Conservation (phyloP, 805 yeast species). For the Candida maesae region DNA sequence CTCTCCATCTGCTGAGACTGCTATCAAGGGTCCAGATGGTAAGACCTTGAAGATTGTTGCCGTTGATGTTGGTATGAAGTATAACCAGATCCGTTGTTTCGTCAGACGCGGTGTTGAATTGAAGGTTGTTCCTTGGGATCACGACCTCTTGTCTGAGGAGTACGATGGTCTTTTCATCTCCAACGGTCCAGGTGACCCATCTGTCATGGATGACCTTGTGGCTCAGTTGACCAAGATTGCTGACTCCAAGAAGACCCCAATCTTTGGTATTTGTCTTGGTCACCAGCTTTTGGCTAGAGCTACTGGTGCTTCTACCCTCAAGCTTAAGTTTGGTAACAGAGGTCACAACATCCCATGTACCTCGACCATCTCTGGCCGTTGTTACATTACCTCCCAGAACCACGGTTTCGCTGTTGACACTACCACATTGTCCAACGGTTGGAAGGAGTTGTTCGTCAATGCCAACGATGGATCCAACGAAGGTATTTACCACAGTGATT, state of each 20-base stretch:
- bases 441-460: constrained; percentile 94
- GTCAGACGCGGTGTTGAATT: constrained; percentile 95
- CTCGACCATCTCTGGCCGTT: constrained; percentile 83
- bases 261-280: constrained; percentile 98
- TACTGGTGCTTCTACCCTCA: constrained; percentile 87
- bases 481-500: constrained; percentile 87
- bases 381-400: constrained; percentile 98
- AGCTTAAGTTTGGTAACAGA: constrained; percentile 97
- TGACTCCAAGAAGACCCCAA: constrained; percentile 70
- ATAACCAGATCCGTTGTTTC: constrained; percentile 95
- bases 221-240: constrained; percentile 55
- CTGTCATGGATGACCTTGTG: constrained; percentile 70
- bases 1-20: constrained; percentile 56
- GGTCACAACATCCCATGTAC: constrained; percentile 98
- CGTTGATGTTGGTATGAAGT: constrained; percentile 97
- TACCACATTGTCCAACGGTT: constrained; percentile 64
- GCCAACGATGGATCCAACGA: constrained; percentile 97
- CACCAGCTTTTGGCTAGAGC: constrained; percentile 96
- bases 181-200: constrained; percentile 99
- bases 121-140: constrained; percentile 93
- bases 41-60: constrained; percentile 80
- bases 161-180: constrained; percentile 96
- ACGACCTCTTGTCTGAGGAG: constrained; percentile 73
- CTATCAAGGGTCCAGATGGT: constrained; percentile 66
- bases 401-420: constrained; percentile 98